A percentile compares a stretch with the other conserved stretches of the same genome.
phyloP scores from a whole-genome alignment of 768 basidiomycete species.

The Pleurotus ostreatus region DNA sequence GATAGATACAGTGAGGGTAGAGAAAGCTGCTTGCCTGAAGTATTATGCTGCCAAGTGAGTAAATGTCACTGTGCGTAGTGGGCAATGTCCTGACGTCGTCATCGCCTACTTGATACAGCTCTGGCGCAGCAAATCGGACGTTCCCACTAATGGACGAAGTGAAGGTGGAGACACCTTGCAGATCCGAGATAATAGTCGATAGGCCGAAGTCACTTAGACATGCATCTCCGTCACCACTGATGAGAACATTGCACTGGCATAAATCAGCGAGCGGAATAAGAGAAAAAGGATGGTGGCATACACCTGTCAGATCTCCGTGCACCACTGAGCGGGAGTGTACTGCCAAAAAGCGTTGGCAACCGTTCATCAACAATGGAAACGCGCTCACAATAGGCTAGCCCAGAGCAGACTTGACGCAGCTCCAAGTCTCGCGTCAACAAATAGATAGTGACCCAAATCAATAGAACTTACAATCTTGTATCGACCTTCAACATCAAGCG shows the following conservation, averaged over 20 bases:
- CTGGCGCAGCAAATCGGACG: constrained; percentile 30
- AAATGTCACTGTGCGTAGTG: constrained; percentile 25
- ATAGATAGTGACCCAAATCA: not conserved
- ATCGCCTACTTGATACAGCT: constrained; percentile 19
- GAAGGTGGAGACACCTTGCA: constrained; percentile 17
- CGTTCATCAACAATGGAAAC: not conserved
- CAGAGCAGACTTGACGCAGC: constrained; percentile 7
- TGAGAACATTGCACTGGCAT: constrained; percentile 29
- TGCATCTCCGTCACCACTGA: constrained; percentile 25
- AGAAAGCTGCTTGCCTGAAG: constrained; percentile 10
- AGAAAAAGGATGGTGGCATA: constrained; percentile 10
- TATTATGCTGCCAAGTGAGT: constrained; percentile 32
- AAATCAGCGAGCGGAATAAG: too few relatives aligned
- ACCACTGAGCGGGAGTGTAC: constrained; percentile 18
- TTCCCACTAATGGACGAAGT: constrained; percentile 25
- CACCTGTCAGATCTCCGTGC: constrained; percentile 31
- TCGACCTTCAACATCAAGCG: constrained; percentile 11
- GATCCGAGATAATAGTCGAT: constrained; percentile 20
- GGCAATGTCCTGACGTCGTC: constrained; percentile 10
- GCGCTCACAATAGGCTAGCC: constrained; percentile 8
- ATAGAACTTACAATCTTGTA: constrained; percentile 16
- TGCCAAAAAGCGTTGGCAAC: not conserved
- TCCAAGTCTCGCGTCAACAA: not conserved
- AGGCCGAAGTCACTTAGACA: constrained; percentile 34
- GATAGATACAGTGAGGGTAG: not conserved